phyloP scores from a whole-genome alignment of 2,329 filamentous ascomycete species.

The Fusarium sp. region DNA sequence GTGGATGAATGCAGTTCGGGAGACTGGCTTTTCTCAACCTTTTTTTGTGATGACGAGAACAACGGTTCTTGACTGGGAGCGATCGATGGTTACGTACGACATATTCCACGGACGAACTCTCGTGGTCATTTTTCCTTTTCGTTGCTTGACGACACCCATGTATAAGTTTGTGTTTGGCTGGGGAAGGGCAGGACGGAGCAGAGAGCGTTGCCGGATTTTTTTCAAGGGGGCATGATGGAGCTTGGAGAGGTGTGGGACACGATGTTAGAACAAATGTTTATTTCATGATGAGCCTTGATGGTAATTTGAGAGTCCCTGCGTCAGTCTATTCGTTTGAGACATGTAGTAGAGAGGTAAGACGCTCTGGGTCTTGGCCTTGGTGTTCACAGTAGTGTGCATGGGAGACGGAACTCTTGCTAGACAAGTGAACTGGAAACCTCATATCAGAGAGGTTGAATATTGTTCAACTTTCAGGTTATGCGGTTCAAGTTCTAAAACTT shows the following conservation, averaged over 20 bases:
- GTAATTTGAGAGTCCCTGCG: background rate
- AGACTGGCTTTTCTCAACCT: slow-evolving; percentile 29
- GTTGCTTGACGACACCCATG: slow-evolving; percentile 36
- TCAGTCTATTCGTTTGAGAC: background rate
- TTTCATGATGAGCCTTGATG: slow-evolving; percentile 18
- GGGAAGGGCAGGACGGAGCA: slow-evolving; percentile 1
- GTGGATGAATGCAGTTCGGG: slow-evolving; percentile 35
- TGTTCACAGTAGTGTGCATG: background rate
- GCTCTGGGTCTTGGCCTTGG: background rate
- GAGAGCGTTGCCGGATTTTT: slow-evolving; percentile 26
- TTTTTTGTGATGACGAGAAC: slow-evolving; percentile 36
- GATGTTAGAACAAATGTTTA: slow-evolving; percentile 30
- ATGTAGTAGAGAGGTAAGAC: background rate
- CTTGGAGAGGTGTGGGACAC: slow-evolving; percentile 10
- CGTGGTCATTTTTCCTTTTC: slow-evolving; percentile 23
- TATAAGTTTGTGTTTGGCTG: slow-evolving; percentile 38
- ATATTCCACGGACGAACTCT: slow-evolving; percentile 35
- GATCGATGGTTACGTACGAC: slow-evolving; percentile 25
- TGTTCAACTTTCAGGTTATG: background rate
- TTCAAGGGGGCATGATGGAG: background rate
- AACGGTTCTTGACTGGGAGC: slow-evolving; percentile 31
- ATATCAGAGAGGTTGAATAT: background rate
- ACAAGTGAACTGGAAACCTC: background rate
- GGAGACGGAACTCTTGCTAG: background rate
- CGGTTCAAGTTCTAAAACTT: background rate